These are phyloP conservation scores for Nakaseomyces bracarensis DNA, from an alignment of 1,139 yeast genomes.

Conservation along the genomic window DNA sequence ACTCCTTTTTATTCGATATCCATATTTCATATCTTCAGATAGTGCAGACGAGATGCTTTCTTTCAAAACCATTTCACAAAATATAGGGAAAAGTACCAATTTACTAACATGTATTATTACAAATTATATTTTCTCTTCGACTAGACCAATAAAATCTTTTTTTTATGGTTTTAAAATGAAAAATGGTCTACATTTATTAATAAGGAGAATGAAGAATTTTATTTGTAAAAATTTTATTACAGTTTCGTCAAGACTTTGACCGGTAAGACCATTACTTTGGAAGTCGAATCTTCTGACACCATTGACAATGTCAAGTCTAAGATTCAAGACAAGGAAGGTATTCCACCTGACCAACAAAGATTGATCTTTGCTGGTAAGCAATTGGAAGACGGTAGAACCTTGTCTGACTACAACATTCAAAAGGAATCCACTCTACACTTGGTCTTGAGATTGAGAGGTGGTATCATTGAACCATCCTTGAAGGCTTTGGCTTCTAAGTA, in stretches of 20 bases:
- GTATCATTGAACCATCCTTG: slow-evolving; percentile 98
- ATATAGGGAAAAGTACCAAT: too few species aligned
- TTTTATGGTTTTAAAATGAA: neutral
- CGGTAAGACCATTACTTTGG: slow-evolving; percentile 87
- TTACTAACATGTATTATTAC: too few species aligned
- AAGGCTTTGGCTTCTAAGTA: slow-evolving; percentile 98
- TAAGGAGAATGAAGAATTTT: neutral
- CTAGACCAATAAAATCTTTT: neutral
- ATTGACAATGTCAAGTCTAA: slow-evolving; percentile 89
- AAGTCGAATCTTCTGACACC: slow-evolving; percentile 91
- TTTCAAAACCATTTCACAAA: too few species aligned
- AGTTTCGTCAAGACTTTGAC: slow-evolving; percentile 83
- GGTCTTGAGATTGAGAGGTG: slow-evolving; percentile 89
- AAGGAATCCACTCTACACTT: slow-evolving; percentile 86
- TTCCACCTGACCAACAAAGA: slow-evolving; percentile 93
- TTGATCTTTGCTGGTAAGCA: slow-evolving; percentile 91
- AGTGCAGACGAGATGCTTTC: too few species aligned
- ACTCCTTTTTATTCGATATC: too few species aligned
- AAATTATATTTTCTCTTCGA: neutral
- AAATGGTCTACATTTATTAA: neutral
- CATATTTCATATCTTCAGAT: too few species aligned
- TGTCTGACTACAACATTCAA: slow-evolving; percentile 91
- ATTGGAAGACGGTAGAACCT: slow-evolving; percentile 88
- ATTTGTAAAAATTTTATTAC: slow-evolving; percentile 28
- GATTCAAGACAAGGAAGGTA: slow-evolving; percentile 92